phyloP scores from a whole-genome alignment of 2,329 filamentous ascomycete species.

The Lasiodiplodia hormozganensis region DNA sequence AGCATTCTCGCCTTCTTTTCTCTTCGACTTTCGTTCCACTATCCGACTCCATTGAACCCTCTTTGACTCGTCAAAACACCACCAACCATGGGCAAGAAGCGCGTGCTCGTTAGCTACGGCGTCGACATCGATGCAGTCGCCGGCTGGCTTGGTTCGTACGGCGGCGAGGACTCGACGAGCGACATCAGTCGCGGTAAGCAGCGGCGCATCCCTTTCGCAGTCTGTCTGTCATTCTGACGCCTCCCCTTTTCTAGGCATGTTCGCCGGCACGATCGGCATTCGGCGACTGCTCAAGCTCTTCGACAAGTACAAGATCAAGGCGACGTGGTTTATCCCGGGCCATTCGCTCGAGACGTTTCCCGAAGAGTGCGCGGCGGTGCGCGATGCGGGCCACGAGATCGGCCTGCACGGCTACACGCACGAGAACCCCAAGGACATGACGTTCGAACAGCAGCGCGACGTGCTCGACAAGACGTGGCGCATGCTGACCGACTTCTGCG shows the following conservation, averaged over 20 bases:
- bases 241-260: conserved; percentile 57
- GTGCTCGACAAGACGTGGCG: conserved; percentile 77
- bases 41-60: neutral
- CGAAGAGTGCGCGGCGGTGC: conserved; percentile 66
- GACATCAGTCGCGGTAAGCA: conserved; percentile 72
- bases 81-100: conserved; percentile 55
- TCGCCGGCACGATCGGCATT: conserved; percentile 71
- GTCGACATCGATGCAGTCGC: conserved; percentile 78
- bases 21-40: neutral
- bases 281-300: conserved; percentile 73
- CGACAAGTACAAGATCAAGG: conserved; percentile 74
- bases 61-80: neutral
- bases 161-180: conserved; percentile 73
- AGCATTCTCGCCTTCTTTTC: neutral
- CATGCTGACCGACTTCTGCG: conserved; percentile 71
- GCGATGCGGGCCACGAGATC: conserved; percentile 70
- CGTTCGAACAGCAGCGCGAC: conserved; percentile 74
- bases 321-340: conserved; percentile 69
- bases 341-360: conserved; percentile 71
- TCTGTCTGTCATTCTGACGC: neutral
- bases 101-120: conserved; percentile 66
- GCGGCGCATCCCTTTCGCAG: neutral
- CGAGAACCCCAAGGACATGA: conserved; percentile 77
- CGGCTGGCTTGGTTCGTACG: conserved; percentile 78
- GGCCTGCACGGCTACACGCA: conserved; percentile 75